phyloP scores from a whole-genome alignment of 768 basidiomycete genomes.

The Hortiboletus flavorubellus region DNA sequence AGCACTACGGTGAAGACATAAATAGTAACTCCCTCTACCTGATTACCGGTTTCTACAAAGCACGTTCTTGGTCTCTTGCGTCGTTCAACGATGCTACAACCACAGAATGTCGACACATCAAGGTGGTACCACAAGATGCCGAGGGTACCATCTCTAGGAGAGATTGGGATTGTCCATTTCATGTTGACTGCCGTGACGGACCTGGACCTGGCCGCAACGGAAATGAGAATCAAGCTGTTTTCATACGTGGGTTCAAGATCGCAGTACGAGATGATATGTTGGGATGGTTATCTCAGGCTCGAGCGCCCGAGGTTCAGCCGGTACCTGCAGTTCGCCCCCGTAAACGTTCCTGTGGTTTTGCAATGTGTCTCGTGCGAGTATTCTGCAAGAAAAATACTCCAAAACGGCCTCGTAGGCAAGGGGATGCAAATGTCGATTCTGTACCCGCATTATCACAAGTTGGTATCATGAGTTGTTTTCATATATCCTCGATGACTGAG shows the following conservation, averaged over 20 bases:
- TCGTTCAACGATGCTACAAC: not conserved
- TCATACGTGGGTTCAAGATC: conserved; percentile 20
- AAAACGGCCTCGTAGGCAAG: not conserved
- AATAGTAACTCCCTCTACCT: conserved; percentile 10
- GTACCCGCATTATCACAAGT: conserved; percentile 4
- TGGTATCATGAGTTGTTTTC: not conserved
- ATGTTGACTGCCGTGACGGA: not conserved
- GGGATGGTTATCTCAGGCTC: not conserved
- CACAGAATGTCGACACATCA: not conserved
- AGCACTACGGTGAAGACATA: not conserved
- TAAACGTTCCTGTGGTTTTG: not conserved
- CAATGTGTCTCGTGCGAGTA: not conserved
- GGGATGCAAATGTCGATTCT: not conserved
- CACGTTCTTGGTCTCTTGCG: conserved; percentile 24
- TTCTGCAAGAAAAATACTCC: not conserved
- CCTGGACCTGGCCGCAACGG: not conserved
- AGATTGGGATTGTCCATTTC: not conserved
- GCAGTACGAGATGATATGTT: not conserved
- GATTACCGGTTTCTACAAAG: conserved; percentile 28
- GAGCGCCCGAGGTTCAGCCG: not conserved
- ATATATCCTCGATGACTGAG: not conserved
- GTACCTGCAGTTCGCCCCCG: not conserved
- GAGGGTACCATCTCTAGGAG: not conserved
- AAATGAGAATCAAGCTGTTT: conserved; percentile 16
- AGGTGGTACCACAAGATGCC: not conserved